Evolutionary conservation across 139 green algal species (phyloP).

Genomic region (Astrephomene gubernaculifera): DNA sequence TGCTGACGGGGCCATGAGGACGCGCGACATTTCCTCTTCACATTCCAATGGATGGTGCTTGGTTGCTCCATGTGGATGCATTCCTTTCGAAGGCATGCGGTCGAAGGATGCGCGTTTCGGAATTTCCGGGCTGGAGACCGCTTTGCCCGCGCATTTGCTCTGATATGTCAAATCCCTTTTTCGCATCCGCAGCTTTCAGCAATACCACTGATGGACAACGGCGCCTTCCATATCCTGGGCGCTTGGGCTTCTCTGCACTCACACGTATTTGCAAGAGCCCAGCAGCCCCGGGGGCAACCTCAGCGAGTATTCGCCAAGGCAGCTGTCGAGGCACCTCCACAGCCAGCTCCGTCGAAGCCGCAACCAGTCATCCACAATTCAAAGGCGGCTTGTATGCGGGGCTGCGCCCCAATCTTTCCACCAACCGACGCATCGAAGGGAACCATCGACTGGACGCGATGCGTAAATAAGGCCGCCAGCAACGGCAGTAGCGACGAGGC

Average conservation of each 20-base stretch:
- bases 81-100: too few species aligned
- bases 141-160: too few species aligned
- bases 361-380: neutral
- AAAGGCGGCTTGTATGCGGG: constrained; percentile 13
- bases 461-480: neutral
- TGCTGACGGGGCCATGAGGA: too few species aligned
- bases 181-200: too few species aligned
- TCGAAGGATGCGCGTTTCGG: too few species aligned
- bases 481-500: constrained; percentile 7
- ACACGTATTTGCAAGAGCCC: neutral
- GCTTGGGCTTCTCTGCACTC: constrained; percentile 2
- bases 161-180: too few species aligned
- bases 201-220: constrained; percentile 14
- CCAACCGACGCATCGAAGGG: neutral
- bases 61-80: too few species aligned
- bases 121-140: too few species aligned
- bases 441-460: neutral
- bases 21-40: too few species aligned
- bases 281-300: neutral
- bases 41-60: too few species aligned
- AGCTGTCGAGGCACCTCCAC: neutral
- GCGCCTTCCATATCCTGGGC: neutral
- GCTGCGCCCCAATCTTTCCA: neutral
- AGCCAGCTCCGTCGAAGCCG: neutral
- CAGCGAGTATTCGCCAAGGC: neutral